Evolutionary conservation across 768 basidiomycete genomes (phyloP).

Genomic region (Leccinum uliginosum): DNA sequence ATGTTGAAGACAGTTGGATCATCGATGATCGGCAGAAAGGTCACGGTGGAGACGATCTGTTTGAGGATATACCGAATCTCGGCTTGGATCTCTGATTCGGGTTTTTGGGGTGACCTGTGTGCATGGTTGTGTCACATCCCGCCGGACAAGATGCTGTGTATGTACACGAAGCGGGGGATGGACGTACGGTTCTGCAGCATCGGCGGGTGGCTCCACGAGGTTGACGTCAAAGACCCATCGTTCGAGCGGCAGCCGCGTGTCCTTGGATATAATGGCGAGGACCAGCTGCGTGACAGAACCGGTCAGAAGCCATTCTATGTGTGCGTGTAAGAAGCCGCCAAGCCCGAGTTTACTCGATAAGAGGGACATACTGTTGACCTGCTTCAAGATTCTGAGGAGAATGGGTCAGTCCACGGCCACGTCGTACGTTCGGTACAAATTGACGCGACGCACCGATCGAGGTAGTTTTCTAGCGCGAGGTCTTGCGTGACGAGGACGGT

Average conservation of each 20-base stretch:
- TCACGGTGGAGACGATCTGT: slow-evolving; percentile 96
- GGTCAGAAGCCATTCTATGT: slow-evolving; percentile 86
- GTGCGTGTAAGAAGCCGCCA: not conserved
- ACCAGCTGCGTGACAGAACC: slow-evolving; percentile 93
- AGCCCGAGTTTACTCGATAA: not conserved
- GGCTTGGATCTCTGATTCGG: slow-evolving; percentile 88
- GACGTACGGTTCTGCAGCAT: slow-evolving; percentile 48
- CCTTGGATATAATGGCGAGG: slow-evolving; percentile 93
- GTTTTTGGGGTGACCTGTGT: slow-evolving; percentile 53
- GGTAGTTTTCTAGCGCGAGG: slow-evolving; percentile 86
- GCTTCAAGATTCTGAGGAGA: slow-evolving; percentile 62
- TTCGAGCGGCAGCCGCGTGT: slow-evolving; percentile 86
- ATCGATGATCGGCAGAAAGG: slow-evolving; percentile 92
- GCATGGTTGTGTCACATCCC: slow-evolving; percentile 46
- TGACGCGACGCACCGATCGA: slow-evolving; percentile 55
- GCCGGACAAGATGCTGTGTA: slow-evolving; percentile 50
- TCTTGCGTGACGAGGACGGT: slow-evolving; percentile 94
- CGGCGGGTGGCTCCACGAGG: slow-evolving; percentile 61
- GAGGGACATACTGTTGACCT: slow-evolving; percentile 76
- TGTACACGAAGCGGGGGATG: not conserved
- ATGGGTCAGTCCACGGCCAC: not conserved
- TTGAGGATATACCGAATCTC: slow-evolving; percentile 98
- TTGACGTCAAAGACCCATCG: slow-evolving; percentile 98
- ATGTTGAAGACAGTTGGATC: slow-evolving; percentile 98
- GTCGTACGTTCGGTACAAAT: not conserved